These are phyloP conservation scores for Hypoxylon sp. DNA, from an alignment of 2,329 filamentous ascomycete genomes.

Conservation along the genomic window DNA sequence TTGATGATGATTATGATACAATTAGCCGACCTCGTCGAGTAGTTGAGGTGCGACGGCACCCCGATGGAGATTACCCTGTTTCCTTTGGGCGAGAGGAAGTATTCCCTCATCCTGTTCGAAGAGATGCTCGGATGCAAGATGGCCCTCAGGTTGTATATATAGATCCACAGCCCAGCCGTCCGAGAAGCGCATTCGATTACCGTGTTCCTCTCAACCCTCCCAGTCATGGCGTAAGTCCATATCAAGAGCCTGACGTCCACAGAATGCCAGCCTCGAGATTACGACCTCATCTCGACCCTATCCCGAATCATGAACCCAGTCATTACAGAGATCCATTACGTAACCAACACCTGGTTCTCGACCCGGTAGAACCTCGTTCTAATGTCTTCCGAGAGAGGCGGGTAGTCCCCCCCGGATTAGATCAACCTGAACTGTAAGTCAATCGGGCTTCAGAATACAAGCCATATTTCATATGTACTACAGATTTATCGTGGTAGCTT, in stretches of 20 bases:
- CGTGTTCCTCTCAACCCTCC: constrained; percentile 27
- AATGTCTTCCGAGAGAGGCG: constrained; percentile 32
- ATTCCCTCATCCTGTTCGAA: constrained; percentile 37
- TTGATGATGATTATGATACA: constrained; percentile 45
- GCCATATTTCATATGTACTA: background rate
- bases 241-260: constrained; percentile 32
- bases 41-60: constrained; percentile 46
- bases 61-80: constrained; percentile 40
- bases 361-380: constrained; percentile 33
- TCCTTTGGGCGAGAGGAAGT: constrained; percentile 31
- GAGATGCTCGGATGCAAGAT: constrained; percentile 39
- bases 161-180: constrained; percentile 38
- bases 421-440: constrained; percentile 48
- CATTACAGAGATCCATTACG: constrained; percentile 37
- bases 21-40: constrained; percentile 45
- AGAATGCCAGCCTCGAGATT: constrained; percentile 21
- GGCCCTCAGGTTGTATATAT: constrained; percentile 45
- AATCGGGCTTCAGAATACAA: constrained; percentile 1
- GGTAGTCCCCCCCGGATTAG: constrained; percentile 25
- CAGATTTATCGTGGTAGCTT: background rate
- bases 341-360: constrained; percentile 29
- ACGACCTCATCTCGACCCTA: constrained; percentile 24
- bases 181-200: constrained; percentile 36
- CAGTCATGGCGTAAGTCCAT: constrained; percentile 25
- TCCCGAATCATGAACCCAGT: constrained; percentile 20